Evolutionary conservation across 169 alveolate genomes (phyloP).

Genomic region (Plasmodium gallinaceum): DNA sequence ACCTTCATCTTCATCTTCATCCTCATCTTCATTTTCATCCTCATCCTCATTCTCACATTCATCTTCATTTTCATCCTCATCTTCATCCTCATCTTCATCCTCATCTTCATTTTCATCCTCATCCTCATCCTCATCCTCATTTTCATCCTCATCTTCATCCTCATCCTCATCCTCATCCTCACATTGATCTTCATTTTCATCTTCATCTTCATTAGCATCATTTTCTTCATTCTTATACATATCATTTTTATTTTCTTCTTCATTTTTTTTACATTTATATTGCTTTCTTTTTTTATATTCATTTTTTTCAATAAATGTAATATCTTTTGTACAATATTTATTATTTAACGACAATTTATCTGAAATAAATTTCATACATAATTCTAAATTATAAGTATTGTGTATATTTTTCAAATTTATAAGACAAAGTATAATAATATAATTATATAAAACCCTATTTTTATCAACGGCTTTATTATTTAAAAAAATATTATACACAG

Average conservation of each 20-base stretch:
- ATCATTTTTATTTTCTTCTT: not conserved
- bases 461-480: slow-evolving; percentile 11
- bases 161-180: not conserved
- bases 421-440: slow-evolving; percentile 35
- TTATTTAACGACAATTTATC: slow-evolving; percentile 10
- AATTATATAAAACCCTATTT: slow-evolving; percentile 15
- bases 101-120: not conserved
- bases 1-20: not conserved
- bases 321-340: not conserved
- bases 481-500: slow-evolving; percentile 46
- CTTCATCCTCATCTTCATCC: not conserved
- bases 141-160: not conserved
- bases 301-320: not conserved
- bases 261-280: not conserved
- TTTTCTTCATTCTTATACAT: not conserved
- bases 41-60: not conserved
- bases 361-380: slow-evolving; percentile 42
- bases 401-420: slow-evolving; percentile 64
- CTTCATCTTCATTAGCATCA: not conserved
- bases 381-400: slow-evolving; percentile 47
- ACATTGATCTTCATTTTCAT: not conserved
- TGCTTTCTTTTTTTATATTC: not conserved
- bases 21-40: not conserved
- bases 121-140: not conserved
- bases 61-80: not conserved